These are phyloP conservation scores for Schizonepeta tenuifolia DNA, from an alignment of 257 asterid genomes.

Conservation along the genomic window DNA sequence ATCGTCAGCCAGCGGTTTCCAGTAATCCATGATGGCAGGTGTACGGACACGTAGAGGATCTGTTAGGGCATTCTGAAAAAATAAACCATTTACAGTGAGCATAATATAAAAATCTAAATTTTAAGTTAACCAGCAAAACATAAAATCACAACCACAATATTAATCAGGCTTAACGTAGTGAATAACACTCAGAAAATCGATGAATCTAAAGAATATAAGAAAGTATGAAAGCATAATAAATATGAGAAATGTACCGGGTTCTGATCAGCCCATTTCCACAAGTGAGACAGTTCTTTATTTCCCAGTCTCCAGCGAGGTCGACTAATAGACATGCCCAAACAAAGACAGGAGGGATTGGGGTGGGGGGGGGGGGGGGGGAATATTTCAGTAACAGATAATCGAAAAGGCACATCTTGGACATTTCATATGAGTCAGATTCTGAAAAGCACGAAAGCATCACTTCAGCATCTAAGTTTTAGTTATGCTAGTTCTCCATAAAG, in stretches of 20 bases:
- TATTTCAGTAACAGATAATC: conserved; percentile 26
- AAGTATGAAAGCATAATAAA: conserved; percentile 15
- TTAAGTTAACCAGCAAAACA: conserved; percentile 20
- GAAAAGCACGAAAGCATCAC: conserved; percentile 4
- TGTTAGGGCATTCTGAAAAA: conserved; percentile 78
- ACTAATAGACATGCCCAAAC: conserved; percentile 42
- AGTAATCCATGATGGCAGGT: conserved; percentile 81
- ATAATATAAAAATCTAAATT: background rate
- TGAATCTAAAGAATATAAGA: conserved; percentile 12
- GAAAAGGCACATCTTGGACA: conserved; percentile 6
- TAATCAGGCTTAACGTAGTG: conserved; percentile 9
- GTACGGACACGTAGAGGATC: conserved; percentile 87
- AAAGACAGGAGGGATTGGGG: conserved; percentile 13
- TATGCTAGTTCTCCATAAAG: background rate
- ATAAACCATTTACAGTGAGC: conserved; percentile 30
- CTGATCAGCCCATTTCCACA: conserved; percentile 99
- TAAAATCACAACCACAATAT: background rate
- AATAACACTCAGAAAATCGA: background rate
- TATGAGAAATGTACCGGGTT: conserved; percentile 70
- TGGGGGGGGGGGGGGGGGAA: background rate
- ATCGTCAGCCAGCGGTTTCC: conserved; percentile 98
- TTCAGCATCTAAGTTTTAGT: conserved; percentile 20
- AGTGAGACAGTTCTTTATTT: conserved; percentile 87
- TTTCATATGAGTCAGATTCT: conserved; percentile 7
- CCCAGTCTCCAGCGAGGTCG: conserved; percentile 98